A percentile compares a stretch with the other conserved stretches of the same genome.
Evolutionary conservation across 2,329 filamentous ascomycete genomes (phyloP).

Genomic region (Xylariomycetidae sp.): DNA sequence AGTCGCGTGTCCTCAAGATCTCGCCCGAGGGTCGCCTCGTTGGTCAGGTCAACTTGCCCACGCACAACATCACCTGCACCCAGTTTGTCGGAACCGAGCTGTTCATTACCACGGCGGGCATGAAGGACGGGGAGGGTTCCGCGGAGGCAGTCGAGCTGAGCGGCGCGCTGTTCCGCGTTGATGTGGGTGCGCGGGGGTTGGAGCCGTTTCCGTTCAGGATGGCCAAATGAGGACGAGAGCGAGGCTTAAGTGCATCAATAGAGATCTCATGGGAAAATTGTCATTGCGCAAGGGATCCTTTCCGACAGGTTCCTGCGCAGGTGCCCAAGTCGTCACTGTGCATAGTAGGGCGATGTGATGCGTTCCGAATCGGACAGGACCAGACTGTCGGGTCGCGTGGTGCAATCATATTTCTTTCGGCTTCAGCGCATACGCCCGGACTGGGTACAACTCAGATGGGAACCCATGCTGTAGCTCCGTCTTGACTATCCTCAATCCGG

Average conservation of each 20-base stretch:
- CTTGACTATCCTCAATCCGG: conserved; percentile 61
- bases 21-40: conserved; percentile 62
- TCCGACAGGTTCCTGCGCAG: too few species aligned
- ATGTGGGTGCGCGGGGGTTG: conserved; percentile 66
- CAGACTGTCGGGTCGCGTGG: too few species aligned
- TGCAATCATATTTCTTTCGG: too few species aligned
- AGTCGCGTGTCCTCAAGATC: conserved; percentile 68
- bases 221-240: conserved; percentile 6
- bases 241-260: too few species aligned
- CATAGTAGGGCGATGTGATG: too few species aligned
- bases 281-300: too few species aligned
- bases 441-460: conserved; percentile 55
- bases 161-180: conserved; percentile 68
- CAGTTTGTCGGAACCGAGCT: conserved; percentile 70
- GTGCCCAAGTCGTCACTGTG: too few species aligned
- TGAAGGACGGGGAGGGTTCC: conserved; percentile 58
- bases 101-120: conserved; percentile 70
- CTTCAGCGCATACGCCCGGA: conserved; percentile 72
- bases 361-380: too few species aligned
- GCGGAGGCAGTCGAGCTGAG: conserved; percentile 57
- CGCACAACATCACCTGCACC: conserved; percentile 72
- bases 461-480: conserved; percentile 62
- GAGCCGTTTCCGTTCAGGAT: conserved; percentile 60
- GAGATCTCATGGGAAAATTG: too few species aligned
- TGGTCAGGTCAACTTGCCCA: conserved; percentile 70